These are phyloP conservation scores for Fusarium sp. DNA, from an alignment of 2,329 filamentous ascomycete species.

Conservation along the genomic window DNA sequence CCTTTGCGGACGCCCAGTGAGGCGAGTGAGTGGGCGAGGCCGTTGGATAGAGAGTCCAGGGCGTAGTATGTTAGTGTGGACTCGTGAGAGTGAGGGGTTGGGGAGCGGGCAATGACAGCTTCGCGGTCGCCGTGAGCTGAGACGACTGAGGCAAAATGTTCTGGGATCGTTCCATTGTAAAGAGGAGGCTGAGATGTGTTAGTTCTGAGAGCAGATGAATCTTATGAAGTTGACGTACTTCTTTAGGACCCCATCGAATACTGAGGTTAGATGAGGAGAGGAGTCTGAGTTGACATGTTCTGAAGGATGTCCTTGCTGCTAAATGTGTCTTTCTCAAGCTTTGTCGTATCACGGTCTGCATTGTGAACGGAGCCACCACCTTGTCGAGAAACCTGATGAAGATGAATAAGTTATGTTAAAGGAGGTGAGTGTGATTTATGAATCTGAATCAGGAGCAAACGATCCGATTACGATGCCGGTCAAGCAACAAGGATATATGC, in stretches of 20 bases:
- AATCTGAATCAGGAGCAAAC: not conserved
- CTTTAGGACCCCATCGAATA: constrained; percentile 47
- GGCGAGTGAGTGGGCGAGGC: constrained; percentile 76
- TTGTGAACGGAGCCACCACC: constrained; percentile 8
- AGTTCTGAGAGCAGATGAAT: not conserved
- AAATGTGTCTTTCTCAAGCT: constrained; percentile 18
- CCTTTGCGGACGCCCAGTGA: constrained; percentile 81
- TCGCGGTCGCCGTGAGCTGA: constrained; percentile 71
- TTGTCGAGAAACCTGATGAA: not conserved
- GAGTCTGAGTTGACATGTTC: constrained; percentile 26
- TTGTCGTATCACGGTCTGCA: constrained; percentile 37
- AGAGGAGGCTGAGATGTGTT: constrained; percentile 69
- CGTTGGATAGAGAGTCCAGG: constrained; percentile 82
- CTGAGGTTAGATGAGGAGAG: constrained; percentile 44
- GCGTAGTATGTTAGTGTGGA: constrained; percentile 77
- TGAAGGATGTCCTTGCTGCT: constrained; percentile 11
- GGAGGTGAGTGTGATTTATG: not conserved
- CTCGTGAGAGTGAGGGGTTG: constrained; percentile 64
- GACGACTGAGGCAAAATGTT: constrained; percentile 77
- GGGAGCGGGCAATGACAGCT: constrained; percentile 66
- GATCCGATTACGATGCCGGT: not conserved
- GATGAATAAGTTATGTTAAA: not conserved
- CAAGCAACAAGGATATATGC: not conserved
- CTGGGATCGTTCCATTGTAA: constrained; percentile 74
- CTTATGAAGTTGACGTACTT: constrained; percentile 38